Evolutionary conservation across 1,139 yeast species (phyloP).

Genomic region (Blastobotrys ciferrii): DNA sequence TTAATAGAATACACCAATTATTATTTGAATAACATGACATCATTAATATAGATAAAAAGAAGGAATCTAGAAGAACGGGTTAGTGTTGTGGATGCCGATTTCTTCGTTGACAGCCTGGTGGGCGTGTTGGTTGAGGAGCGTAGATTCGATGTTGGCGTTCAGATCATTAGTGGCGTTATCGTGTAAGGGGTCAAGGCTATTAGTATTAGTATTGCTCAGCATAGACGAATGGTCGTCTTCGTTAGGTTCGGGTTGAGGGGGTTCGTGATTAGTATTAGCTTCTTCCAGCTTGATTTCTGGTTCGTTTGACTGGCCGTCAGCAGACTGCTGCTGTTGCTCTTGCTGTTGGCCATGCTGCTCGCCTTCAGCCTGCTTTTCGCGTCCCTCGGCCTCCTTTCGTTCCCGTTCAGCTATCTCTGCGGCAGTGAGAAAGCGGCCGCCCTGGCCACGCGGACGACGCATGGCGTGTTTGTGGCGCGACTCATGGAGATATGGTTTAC

Average conservation of each 20-base stretch:
- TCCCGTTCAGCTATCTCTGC: constrained; percentile 92
- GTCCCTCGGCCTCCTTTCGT: constrained; percentile 44
- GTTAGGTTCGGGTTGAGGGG: neutral
- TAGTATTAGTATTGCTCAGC: constrained; percentile 5
- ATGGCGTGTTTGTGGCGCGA: constrained; percentile 98
- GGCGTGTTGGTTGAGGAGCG: constrained; percentile 7
- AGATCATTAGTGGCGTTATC: constrained; percentile 4
- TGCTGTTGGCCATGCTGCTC: constrained; percentile 1
- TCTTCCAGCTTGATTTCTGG: neutral
- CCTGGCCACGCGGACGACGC: constrained; percentile 99
- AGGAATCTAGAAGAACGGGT: neutral
- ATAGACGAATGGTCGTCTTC: constrained; percentile 3
- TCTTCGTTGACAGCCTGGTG: neutral
- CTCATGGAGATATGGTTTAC: constrained; percentile 94
- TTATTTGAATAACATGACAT: neutral
- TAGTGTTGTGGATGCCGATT: constrained; percentile 5
- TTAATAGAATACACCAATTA: neutral
- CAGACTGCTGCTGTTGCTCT: neutral
- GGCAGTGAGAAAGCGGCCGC: constrained; percentile 94
- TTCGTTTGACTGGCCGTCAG: neutral
- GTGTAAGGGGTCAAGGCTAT: neutral
- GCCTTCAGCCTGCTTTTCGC: neutral
- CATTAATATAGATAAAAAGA: constrained; percentile 1
- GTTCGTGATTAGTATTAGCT: neutral
- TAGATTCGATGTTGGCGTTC: constrained; percentile 4